Percentiles rank a stretch among this genome's conserved stretches.
These are phyloP conservation scores for Pestalotiopsis sp. DNA, from an alignment of 2,329 filamentous ascomycete genomes.

Conservation along the genomic window DNA sequence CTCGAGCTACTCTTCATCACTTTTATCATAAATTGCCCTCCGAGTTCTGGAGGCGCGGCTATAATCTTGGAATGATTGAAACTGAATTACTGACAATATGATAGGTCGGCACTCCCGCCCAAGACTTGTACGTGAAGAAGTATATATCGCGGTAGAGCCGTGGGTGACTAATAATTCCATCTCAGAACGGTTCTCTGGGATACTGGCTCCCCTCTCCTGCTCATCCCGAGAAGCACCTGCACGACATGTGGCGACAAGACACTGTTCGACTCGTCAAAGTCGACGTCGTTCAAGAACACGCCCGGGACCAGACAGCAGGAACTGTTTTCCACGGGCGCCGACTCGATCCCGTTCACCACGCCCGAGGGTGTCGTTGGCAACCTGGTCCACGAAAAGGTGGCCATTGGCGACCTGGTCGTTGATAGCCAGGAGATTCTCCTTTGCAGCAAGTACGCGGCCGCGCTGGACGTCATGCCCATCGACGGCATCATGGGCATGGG, in stretches of 20 bases:
- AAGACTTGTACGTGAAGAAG: slow-evolving; percentile 27
- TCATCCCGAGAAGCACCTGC: slow-evolving; percentile 30
- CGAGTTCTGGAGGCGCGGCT: not conserved
- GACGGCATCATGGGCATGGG: slow-evolving; percentile 35
- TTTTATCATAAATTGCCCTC: not conserved
- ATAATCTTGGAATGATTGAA: not conserved
- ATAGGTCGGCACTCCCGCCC: slow-evolving; percentile 19
- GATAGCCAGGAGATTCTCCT: slow-evolving; percentile 29
- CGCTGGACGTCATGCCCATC: slow-evolving; percentile 25
- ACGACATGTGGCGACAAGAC: slow-evolving; percentile 24
- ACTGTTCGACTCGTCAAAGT: slow-evolving; percentile 28
- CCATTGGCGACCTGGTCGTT: slow-evolving; percentile 23
- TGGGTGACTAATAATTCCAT: not conserved
- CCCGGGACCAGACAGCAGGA: slow-evolving; percentile 18
- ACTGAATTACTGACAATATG: not conserved
- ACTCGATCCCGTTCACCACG: slow-evolving; percentile 25
- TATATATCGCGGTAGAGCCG: not conserved
- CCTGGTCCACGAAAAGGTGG: slow-evolving; percentile 28
- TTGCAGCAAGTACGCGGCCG: slow-evolving; percentile 29
- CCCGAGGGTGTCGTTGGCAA: slow-evolving; percentile 24
- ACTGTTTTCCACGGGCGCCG: slow-evolving; percentile 27
- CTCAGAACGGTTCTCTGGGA: slow-evolving; percentile 32
- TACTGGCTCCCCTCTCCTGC: slow-evolving; percentile 28
- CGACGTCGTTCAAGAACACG: slow-evolving; percentile 26
- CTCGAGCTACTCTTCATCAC: not conserved